Conservation (phyloP, 371 early-diverging fungal species). For the Mortierella sp. region DNA sequence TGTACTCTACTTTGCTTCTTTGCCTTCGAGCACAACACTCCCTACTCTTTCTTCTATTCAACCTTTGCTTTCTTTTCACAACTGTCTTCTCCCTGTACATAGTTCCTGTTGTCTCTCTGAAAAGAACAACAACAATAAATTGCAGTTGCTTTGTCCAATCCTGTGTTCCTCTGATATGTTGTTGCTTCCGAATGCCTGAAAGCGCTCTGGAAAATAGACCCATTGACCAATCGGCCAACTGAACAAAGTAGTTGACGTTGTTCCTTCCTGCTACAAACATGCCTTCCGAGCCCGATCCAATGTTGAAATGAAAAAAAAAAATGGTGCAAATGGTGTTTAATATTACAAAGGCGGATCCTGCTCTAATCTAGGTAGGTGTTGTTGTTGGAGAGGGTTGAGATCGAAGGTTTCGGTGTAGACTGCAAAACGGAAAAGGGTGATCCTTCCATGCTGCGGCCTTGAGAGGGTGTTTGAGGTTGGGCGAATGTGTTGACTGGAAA, state of each 20-base stretch:
- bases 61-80: background rate
- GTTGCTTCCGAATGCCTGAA: background rate
- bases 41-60: background rate
- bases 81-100: slow-evolving; percentile 5
- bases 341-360: slow-evolving; percentile 8
- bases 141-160: background rate
- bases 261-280: background rate
- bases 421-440: background rate
- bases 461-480: background rate
- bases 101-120: background rate
- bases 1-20: background rate
- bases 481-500: background rate
- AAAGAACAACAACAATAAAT: background rate
- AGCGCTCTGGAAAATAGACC: background rate
- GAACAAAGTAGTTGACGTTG: background rate
- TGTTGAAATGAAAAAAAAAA: background rate
- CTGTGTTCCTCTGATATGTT: background rate
- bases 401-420: slow-evolving; percentile 10
- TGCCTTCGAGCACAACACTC: background rate
- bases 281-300: background rate
- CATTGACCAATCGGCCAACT: background rate
- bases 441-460: background rate
- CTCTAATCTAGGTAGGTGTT: slow-evolving; percentile 2
- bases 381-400: background rate
- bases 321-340: background rate